phyloP scores from a whole-genome alignment of 1,139 yeast genomes.

The Zygoascus hellenicus region DNA sequence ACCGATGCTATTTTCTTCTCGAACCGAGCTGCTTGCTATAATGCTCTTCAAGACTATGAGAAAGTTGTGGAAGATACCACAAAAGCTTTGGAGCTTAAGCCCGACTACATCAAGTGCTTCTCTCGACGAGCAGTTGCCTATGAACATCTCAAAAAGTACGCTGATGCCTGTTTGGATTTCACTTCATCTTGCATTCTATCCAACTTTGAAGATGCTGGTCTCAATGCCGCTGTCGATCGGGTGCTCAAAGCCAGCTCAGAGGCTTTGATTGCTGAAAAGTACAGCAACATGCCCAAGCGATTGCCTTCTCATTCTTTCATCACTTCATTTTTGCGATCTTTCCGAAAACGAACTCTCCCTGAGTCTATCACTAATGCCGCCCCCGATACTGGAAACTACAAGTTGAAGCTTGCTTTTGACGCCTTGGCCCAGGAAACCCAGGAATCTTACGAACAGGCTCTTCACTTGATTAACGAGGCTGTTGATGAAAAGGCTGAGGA shows the following conservation, averaged over 20 bases:
- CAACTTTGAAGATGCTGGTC: constrained; percentile 62
- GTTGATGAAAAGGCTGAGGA: constrained; percentile 38
- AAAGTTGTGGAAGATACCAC: constrained; percentile 86
- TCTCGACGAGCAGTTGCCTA: constrained; percentile 68
- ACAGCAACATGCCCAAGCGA: constrained; percentile 45
- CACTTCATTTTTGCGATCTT: constrained; percentile 81
- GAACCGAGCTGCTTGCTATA: constrained; percentile 92
- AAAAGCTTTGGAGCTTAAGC: constrained; percentile 75
- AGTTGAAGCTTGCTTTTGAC: constrained; percentile 61
- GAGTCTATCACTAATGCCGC: constrained; percentile 42
- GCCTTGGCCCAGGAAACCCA: constrained; percentile 57
- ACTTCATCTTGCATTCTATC: constrained; percentile 53
- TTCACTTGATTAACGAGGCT: constrained; percentile 62
- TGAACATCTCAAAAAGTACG: constrained; percentile 70
- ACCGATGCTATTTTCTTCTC: constrained; percentile 86
- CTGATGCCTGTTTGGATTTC: constrained; percentile 86
- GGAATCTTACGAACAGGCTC: constrained; percentile 73
- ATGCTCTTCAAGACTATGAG: constrained; percentile 70
- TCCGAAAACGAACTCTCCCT: constrained; percentile 37
- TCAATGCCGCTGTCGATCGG: constrained; percentile 81
- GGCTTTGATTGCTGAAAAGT: constrained; percentile 54
- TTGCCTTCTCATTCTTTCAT: constrained; percentile 85
- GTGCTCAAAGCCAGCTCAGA: constrained; percentile 55
- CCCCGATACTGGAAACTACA: constrained; percentile 54
- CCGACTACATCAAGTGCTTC: constrained; percentile 85